Evolutionary conservation across 164 flowering plant species (phyloP).

Genomic region (Berberis vulgaris): DNA sequence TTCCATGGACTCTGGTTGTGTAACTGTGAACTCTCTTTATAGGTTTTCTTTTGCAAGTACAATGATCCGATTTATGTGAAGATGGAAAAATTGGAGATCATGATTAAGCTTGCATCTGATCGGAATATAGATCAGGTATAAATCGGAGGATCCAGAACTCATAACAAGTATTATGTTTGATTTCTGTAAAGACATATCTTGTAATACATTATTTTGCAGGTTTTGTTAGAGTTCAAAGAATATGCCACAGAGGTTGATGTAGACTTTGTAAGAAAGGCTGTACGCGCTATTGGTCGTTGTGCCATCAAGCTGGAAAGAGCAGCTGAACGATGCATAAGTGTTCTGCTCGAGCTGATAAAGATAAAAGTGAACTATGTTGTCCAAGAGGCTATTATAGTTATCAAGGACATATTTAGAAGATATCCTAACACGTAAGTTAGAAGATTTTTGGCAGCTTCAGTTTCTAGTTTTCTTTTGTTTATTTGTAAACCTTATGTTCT

Average conservation of each 20-base stretch:
- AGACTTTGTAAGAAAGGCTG: slow-evolving; percentile 99
- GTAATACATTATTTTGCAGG: slow-evolving; percentile 30
- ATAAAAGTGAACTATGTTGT: slow-evolving; percentile 99
- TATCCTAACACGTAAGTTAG: slow-evolving; percentile 88
- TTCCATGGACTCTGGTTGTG: background rate
- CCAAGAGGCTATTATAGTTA: slow-evolving; percentile 98
- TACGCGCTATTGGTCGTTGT: slow-evolving; percentile 99
- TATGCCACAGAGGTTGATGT: slow-evolving; percentile 99
- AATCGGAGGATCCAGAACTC: background rate
- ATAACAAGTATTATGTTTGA: background rate
- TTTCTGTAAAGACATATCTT: background rate
- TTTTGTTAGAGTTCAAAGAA: slow-evolving; percentile 94
- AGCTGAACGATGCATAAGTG: slow-evolving; percentile 97
- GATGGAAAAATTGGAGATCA: slow-evolving; percentile 94
- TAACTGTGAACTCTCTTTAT: slow-evolving; percentile 9
- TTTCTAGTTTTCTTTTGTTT: background rate
- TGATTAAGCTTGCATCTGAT: slow-evolving; percentile 99
- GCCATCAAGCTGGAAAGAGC: slow-evolving; percentile 98
- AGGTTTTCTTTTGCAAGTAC: slow-evolving; percentile 99
- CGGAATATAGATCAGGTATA: slow-evolving; percentile 94
- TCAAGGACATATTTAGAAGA: slow-evolving; percentile 97
- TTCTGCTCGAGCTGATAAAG: slow-evolving; percentile 94
- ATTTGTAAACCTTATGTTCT: slow-evolving; percentile 9
- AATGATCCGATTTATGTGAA: slow-evolving; percentile 98
- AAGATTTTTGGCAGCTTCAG: background rate